Evolutionary conservation across 345 rosid species (phyloP).

Genomic region (Gossypium anomalum): DNA sequence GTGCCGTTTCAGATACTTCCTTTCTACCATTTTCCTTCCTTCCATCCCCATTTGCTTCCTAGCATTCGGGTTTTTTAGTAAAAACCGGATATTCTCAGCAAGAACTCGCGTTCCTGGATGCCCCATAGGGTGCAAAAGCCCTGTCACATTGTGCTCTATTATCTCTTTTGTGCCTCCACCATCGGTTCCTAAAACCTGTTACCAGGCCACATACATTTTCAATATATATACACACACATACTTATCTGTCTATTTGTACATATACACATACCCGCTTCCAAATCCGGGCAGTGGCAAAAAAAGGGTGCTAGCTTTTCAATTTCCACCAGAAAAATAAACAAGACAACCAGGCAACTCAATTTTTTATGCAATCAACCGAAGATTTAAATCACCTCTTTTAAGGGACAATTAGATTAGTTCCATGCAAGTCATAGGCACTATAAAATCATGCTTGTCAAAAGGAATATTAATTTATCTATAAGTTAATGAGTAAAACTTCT

Average conservation of each 20-base stretch:
- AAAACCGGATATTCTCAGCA: slow-evolving; percentile 47
- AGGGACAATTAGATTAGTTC: background rate
- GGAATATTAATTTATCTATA: background rate
- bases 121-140: slow-evolving; percentile 78
- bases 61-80: slow-evolving; percentile 47
- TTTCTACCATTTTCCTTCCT: slow-evolving; percentile 64
- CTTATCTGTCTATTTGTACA: too few relatives aligned
- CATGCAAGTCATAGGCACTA: background rate
- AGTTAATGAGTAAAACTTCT: background rate
- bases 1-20: slow-evolving; percentile 73
- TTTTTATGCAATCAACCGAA: background rate
- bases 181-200: slow-evolving; percentile 83
- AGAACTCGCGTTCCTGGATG: slow-evolving; percentile 47
- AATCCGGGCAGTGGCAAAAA: background rate
- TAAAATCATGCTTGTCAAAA: background rate
- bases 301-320: background rate
- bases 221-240: background rate
- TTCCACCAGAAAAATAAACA: background rate
- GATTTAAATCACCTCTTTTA: background rate
- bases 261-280: background rate
- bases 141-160: slow-evolving; percentile 70
- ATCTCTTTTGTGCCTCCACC: slow-evolving; percentile 93
- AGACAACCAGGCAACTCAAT: background rate
- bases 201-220: background rate
- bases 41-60: slow-evolving; percentile 56